Percentiles rank a stretch among this genome's conserved stretches.
These are phyloP conservation scores for Pythium plurisporium DNA, from an alignment of 352 stramenopile genomes.

Conservation along the genomic window DNA sequence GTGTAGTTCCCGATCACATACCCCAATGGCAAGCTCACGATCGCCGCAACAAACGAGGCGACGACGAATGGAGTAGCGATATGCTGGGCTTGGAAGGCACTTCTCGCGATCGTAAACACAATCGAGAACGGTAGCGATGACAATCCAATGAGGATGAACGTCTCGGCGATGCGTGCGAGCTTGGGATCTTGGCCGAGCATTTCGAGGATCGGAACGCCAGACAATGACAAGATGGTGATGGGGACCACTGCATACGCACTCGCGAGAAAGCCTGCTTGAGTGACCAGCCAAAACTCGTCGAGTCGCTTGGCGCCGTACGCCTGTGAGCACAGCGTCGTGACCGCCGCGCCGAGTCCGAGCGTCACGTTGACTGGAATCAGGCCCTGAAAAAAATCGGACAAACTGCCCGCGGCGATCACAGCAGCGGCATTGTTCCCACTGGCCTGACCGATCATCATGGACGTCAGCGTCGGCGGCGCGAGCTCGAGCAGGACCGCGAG, in stretches of 20 bases:
- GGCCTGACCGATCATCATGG: conserved; percentile 57
- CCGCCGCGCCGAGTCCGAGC: conserved; percentile 41
- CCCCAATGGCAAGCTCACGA: conserved; percentile 18
- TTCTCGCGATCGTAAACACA: conserved; percentile 30
- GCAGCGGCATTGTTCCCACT: conserved; percentile 22
- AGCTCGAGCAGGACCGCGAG: conserved; percentile 45
- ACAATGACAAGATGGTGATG: conserved; percentile 31
- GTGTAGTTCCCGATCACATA: conserved; percentile 42
- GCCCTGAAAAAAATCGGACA: conserved; percentile 46
- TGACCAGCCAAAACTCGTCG: conserved; percentile 49
- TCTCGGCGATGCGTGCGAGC: conserved; percentile 37
- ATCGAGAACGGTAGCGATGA: conserved; percentile 40
- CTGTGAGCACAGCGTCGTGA: conserved; percentile 59
- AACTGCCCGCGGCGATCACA: conserved; percentile 47
- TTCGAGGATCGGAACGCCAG: conserved; percentile 35
- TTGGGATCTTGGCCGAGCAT: conserved; percentile 44
- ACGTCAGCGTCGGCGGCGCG: conserved; percentile 37
- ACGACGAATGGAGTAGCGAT: conserved; percentile 31
- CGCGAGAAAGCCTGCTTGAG: conserved; percentile 42
- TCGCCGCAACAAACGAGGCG: conserved; percentile 19
- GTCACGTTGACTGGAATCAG: conserved; percentile 40
- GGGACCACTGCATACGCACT: conserved; percentile 30
- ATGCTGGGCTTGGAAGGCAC: conserved; percentile 43
- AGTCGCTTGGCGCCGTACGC: conserved; percentile 49
- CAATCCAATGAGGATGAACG: conserved; percentile 35